Conservation (phyloP, 2,329 filamentous ascomycete species). For the Paecilomyces sp. region DNA sequence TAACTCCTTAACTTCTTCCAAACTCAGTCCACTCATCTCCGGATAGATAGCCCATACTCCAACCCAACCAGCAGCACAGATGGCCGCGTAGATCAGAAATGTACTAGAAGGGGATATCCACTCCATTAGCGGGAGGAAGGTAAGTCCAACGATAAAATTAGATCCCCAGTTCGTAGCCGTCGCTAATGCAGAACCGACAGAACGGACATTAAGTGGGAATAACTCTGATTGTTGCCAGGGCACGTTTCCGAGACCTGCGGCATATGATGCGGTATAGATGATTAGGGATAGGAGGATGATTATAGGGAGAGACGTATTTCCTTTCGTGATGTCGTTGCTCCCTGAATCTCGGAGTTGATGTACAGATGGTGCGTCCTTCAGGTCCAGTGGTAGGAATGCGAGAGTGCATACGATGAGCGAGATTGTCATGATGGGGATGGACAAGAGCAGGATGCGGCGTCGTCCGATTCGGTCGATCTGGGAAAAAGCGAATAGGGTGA, state of each 20-base stretch:
- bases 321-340: conserved; percentile 11
- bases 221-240: conserved; percentile 96
- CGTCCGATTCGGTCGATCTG: conserved; percentile 75
- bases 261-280: conserved; percentile 78
- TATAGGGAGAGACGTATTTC: conserved; percentile 24
- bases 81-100: conserved; percentile 68
- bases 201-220: conserved; percentile 63
- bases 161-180: conserved; percentile 80
- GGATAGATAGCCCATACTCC: conserved; percentile 71
- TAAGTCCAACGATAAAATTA: conserved; percentile 79
- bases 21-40: conserved; percentile 71
- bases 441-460: conserved; percentile 71
- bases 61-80: conserved; percentile 62
- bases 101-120: conserved; percentile 65
- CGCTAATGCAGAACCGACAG: conserved; percentile 53
- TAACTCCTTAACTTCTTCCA: conserved; percentile 72
- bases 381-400: conserved; percentile 61
- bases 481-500: conserved; percentile 66
- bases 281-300: conserved; percentile 70
- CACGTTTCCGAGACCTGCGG: conserved; percentile 81
- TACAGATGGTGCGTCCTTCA: conserved; percentile 24
- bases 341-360: conserved; percentile 11
- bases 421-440: conserved; percentile 74
- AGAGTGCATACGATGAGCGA: conserved; percentile 65
- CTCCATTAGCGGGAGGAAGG: conserved; percentile 84